These are phyloP conservation scores for Pachysandra terminalis DNA, from an alignment of 164 flowering plant species.

Conservation along the genomic window DNA sequence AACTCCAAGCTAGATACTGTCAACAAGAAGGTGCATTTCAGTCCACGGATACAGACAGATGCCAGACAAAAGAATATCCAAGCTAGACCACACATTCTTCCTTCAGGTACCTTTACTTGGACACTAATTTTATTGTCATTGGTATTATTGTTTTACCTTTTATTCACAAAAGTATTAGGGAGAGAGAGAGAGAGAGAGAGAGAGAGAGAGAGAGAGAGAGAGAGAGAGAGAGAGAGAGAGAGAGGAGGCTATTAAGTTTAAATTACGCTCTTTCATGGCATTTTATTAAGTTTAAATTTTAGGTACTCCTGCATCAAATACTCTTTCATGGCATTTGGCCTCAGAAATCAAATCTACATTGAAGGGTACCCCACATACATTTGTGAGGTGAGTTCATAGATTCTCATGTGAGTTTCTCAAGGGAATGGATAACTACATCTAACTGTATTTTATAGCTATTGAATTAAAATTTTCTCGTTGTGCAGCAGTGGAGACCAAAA, in stretches of 20 bases:
- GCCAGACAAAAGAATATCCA: constrained; percentile 45
- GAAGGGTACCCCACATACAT: constrained; percentile 39
- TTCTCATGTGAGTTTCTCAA: background rate
- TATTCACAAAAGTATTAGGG: background rate
- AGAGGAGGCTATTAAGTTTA: too few species aligned
- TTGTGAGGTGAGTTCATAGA: constrained; percentile 32
- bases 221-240: too few species aligned
- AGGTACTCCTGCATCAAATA: constrained; percentile 69
- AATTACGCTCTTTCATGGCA: too few species aligned
- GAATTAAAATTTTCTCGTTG: constrained; percentile 8
- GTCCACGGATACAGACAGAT: constrained; percentile 56
- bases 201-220: too few species aligned
- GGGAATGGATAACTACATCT: background rate
- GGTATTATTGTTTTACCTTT: background rate
- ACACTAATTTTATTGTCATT: background rate
- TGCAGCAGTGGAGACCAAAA: constrained; percentile 51
- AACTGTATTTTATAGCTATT: constrained; percentile 5
- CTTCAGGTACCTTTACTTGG: constrained; percentile 53
- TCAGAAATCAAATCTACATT: constrained; percentile 65
- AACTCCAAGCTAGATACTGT: constrained; percentile 49
- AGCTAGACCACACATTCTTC: constrained; percentile 52
- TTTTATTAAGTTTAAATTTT: constrained; percentile 2
- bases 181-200: too few species aligned
- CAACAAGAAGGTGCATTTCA: constrained; percentile 77
- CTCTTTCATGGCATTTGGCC: constrained; percentile 94